A percentile compares a stretch with the other conserved stretches of the same genome.
Conservation (phyloP, 257 asterid genomes). For the Solanum tacnaense region DNA sequence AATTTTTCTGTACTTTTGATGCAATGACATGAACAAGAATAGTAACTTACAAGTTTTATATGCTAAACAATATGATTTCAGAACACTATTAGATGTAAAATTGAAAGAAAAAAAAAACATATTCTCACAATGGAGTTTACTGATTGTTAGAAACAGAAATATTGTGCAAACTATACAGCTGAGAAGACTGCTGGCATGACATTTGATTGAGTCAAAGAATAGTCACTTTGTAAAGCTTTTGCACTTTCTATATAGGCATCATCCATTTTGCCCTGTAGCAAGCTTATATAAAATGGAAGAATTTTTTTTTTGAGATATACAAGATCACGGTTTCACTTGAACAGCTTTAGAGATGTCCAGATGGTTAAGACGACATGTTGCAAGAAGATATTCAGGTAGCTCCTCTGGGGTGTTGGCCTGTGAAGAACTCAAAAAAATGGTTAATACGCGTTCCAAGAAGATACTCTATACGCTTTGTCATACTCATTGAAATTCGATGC, state of each 20-base stretch:
- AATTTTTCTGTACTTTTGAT: background rate
- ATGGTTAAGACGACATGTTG: slow-evolving; percentile 83
- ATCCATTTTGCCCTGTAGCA: background rate
- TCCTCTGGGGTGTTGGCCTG: slow-evolving; percentile 86
- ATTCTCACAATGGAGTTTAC: background rate
- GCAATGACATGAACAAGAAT: background rate
- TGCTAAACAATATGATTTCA: background rate
- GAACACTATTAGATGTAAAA: background rate
- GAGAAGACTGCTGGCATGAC: background rate
- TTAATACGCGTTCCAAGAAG: background rate
- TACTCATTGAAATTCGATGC: background rate
- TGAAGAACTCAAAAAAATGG: background rate
- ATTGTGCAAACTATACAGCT: background rate
- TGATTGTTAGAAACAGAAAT: background rate
- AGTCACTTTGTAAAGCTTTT: background rate
- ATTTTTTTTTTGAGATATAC: background rate
- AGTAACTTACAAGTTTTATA: background rate
- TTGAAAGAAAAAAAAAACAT: background rate
- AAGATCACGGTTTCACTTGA: slow-evolving; percentile 15
- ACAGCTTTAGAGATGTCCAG: slow-evolving; percentile 61
- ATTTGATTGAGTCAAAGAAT: background rate
- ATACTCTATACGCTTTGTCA: background rate
- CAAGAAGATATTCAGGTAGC: slow-evolving; percentile 74
- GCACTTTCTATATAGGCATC: background rate
- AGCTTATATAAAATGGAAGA: background rate